Conservation (phyloP, 176 grass and related monocot species). For the Cenchrus purpureus region DNA sequence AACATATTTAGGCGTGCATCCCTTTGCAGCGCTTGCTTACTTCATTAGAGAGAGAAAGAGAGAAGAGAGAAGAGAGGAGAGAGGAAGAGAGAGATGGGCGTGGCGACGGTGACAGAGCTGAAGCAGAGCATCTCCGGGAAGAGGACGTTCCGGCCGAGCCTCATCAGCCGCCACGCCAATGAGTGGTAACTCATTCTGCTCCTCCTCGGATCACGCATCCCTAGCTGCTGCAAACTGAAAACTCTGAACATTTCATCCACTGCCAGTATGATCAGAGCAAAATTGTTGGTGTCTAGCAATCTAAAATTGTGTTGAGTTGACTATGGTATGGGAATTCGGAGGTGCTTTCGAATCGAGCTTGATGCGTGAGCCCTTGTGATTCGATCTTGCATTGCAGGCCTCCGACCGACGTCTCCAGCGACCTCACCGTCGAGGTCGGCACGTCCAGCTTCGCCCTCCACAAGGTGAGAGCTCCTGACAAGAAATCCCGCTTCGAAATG, state of each 20-base stretch:
- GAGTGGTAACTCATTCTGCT: constrained; percentile 67
- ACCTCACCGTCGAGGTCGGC: constrained; percentile 88
- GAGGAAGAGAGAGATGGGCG: constrained; percentile 69
- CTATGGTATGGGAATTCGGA: no score
- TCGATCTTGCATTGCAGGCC: constrained; percentile 56
- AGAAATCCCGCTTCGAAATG: background rate
- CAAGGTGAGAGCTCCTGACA: constrained; percentile 65
- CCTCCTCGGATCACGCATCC: constrained; percentile 12
- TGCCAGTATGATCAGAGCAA: background rate
- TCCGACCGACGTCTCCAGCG: constrained; percentile 92
- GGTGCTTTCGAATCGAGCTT: background rate
- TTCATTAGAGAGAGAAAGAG: constrained; percentile 7
- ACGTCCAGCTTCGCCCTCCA: constrained; percentile 93
- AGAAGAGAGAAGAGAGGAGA: background rate
- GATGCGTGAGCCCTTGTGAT: background rate
- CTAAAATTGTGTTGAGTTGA: background rate
- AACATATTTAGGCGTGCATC: constrained; percentile 29
- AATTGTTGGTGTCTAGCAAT: background rate
- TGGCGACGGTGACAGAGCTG: constrained; percentile 84
- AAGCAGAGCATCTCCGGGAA: constrained; percentile 96
- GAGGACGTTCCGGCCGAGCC: constrained; percentile 74
- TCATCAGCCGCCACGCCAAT: constrained; percentile 69
- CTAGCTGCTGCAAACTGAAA: background rate
- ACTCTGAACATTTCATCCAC: background rate
- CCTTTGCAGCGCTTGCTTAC: constrained; percentile 10